Evolutionary conservation across 257 asterid species (phyloP).

Genomic region (Galeopsis tetrahit): DNA sequence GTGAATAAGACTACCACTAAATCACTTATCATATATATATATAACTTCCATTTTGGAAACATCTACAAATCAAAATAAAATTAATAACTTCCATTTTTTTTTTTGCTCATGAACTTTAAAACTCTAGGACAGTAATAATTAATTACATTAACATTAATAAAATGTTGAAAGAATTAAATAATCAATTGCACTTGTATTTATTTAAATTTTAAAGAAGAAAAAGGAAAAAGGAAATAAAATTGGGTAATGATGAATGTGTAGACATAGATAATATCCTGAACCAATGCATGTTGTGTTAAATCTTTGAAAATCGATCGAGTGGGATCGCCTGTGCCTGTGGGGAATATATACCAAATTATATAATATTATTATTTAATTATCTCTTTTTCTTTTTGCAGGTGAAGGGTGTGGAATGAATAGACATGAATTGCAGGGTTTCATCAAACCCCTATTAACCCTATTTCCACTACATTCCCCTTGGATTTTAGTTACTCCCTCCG

Average conservation of each 20-base stretch:
- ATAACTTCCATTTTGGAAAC: constrained; percentile 29
- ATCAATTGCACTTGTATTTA: too few relatives aligned
- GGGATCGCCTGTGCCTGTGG: constrained; percentile 34
- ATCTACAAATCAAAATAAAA: constrained; percentile 8
- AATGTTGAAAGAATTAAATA: too few relatives aligned
- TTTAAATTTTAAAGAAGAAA: too few relatives aligned
- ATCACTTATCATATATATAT: not conserved
- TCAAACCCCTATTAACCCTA: constrained; percentile 20
- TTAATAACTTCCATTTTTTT: not conserved
- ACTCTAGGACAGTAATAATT: too few relatives aligned
- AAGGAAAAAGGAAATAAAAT: too few relatives aligned
- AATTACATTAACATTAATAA: too few relatives aligned
- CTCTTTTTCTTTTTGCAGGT: constrained; percentile 53
- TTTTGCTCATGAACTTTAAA: too few relatives aligned
- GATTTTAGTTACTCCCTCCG: constrained; percentile 36
- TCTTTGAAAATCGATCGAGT: constrained; percentile 21
- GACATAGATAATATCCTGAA: constrained; percentile 7
- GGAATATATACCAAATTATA: constrained; percentile 39
- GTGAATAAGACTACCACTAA: constrained; percentile 27
- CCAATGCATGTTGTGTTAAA: constrained; percentile 16
- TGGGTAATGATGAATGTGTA: too few relatives aligned
- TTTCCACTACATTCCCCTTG: constrained; percentile 46
- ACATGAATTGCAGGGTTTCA: constrained; percentile 42
- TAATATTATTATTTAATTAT: not conserved
- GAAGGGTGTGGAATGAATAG: constrained; percentile 55